Percentiles rank a stretch among this genome's conserved stretches.
Evolutionary conservation across 305 asterid genomes (phyloP).

Genomic region (Rubia occidens): DNA sequence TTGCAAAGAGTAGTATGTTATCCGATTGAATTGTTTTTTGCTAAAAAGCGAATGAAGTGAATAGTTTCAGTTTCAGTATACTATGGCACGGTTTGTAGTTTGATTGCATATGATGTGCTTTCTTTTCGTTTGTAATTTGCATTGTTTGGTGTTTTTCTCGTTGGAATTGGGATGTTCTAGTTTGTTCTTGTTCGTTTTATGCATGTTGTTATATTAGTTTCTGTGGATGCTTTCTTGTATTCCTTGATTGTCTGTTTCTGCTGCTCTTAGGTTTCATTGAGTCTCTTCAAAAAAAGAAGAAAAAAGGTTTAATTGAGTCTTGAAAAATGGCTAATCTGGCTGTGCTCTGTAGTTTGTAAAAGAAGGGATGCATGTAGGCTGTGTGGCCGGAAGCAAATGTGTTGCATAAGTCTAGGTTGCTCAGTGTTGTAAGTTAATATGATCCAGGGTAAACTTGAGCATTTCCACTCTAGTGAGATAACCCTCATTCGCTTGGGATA

Average conservation of each 20-base stretch:
- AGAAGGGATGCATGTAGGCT: background rate
- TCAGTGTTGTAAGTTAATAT: background rate
- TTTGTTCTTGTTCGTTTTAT: background rate
- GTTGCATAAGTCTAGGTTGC: conserved; percentile 5
- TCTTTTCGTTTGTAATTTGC: background rate
- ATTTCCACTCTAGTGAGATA: conserved; percentile 5
- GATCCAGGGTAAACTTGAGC: background rate
- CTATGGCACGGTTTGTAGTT: background rate
- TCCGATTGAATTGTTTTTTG: background rate
- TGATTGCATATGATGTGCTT: background rate
- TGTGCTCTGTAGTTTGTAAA: background rate
- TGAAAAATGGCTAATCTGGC: background rate
- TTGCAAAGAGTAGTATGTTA: background rate
- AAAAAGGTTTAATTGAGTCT: background rate
- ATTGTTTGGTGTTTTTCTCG: background rate
- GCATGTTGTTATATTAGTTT: background rate
- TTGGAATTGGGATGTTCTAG: background rate
- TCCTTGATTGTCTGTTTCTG: background rate
- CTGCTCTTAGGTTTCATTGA: background rate
- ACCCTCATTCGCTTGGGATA: background rate
- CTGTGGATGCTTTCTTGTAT: background rate
- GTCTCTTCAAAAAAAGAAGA: background rate
- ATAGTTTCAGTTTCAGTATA: background rate
- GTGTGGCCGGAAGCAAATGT: background rate
- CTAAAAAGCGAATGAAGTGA: background rate